Evolutionary conservation across 2,329 filamentous ascomycete genomes (phyloP).

Genomic region (Bipolaris bicolor): DNA sequence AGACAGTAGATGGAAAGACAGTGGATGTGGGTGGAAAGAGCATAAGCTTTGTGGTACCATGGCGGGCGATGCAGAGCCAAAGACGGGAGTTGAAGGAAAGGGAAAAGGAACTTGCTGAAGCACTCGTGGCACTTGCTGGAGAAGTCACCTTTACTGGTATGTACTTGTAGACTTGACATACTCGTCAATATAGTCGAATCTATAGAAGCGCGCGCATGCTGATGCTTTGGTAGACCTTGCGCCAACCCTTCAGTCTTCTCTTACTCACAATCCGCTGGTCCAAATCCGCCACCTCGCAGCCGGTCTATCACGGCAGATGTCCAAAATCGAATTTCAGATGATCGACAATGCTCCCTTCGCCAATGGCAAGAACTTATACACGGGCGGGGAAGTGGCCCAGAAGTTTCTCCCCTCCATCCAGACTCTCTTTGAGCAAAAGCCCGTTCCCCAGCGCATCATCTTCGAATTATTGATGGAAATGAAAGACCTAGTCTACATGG

Average conservation of each 20-base stretch:
- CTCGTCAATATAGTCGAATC: neutral
- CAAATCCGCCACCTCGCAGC: constrained; percentile 45
- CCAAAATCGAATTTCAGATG: constrained; percentile 44
- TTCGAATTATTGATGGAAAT: constrained; percentile 45
- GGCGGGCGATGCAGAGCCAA: constrained; percentile 46
- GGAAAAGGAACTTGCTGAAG: constrained; percentile 45
- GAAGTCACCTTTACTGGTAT: constrained; percentile 44
- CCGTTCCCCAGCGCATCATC: constrained; percentile 43
- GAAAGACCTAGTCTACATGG: constrained; percentile 40
- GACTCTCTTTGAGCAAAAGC: constrained; percentile 40
- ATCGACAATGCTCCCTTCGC: constrained; percentile 43
- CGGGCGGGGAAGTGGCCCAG: constrained; percentile 41
- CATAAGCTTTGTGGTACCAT: constrained; percentile 46
- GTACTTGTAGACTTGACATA: neutral
- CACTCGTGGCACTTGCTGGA: constrained; percentile 41
- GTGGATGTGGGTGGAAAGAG: constrained; percentile 34
- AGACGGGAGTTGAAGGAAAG: constrained; percentile 40
- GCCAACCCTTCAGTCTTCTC: constrained; percentile 37
- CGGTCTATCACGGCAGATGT: constrained; percentile 45
- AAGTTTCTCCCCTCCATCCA: constrained; percentile 42
- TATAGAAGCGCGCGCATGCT: constrained; percentile 1
- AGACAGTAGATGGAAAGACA: constrained; percentile 26
- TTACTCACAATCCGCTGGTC: constrained; percentile 41
- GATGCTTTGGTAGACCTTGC: constrained; percentile 33
- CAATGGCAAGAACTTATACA: constrained; percentile 42